Conservation (phyloP, 116 monocot species). For the Posidonia oceanica region DNA sequence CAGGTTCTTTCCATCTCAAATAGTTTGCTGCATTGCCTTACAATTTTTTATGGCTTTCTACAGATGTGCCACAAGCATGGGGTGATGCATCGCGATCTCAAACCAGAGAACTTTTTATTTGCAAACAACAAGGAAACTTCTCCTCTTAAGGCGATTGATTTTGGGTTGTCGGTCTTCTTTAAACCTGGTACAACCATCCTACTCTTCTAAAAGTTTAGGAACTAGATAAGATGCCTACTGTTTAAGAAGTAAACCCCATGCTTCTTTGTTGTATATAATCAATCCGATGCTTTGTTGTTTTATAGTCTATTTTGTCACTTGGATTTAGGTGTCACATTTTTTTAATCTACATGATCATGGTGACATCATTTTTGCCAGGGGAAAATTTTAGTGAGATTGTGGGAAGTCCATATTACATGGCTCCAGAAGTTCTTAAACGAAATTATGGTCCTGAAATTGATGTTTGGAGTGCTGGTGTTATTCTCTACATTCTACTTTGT, state of each 20-base stretch:
- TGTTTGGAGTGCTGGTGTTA: conserved; percentile 78
- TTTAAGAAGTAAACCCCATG: background rate
- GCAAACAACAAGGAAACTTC: conserved; percentile 68
- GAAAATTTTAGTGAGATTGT: conserved; percentile 71
- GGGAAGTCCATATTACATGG: conserved; percentile 90
- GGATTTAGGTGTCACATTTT: background rate
- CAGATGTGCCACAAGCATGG: conserved; percentile 83
- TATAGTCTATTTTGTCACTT: background rate
- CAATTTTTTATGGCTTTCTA: background rate
- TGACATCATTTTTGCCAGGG: conserved; percentile 19
- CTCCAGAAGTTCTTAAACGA: conserved; percentile 73
- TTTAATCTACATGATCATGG: background rate
- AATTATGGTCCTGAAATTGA: conserved; percentile 76
- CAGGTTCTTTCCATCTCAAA: background rate
- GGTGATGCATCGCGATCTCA: conserved; percentile 80
- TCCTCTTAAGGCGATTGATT: conserved; percentile 75
- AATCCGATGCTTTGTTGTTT: too few species aligned
- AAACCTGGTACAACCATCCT: conserved; percentile 32
- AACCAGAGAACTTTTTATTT: conserved; percentile 84
- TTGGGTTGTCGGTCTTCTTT: conserved; percentile 75
- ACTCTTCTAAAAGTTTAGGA: background rate
- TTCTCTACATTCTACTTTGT: conserved; percentile 66
- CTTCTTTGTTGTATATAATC: too few species aligned
- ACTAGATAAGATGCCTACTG: background rate
- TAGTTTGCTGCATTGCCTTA: background rate